These are phyloP conservation scores for Calocera cornea DNA, from an alignment of 768 basidiomycete genomes.

Conservation along the genomic window DNA sequence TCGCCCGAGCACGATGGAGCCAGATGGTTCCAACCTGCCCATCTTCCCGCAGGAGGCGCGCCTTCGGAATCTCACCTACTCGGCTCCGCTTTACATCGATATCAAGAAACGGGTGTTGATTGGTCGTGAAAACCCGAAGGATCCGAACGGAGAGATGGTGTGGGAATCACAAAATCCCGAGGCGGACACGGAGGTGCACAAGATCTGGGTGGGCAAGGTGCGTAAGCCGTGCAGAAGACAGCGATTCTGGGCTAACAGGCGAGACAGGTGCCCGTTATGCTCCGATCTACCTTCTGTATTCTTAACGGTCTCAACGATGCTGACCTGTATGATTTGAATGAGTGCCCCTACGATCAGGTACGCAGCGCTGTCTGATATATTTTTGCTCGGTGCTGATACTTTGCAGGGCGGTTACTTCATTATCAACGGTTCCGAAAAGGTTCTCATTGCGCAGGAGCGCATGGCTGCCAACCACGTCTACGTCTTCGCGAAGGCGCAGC, in stretches of 20 bases:
- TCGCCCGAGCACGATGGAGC: constrained; percentile 84
- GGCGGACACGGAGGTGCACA: constrained; percentile 53
- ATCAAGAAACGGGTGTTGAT: constrained; percentile 76
- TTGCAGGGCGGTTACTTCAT: constrained; percentile 89
- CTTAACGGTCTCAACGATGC: constrained; percentile 64
- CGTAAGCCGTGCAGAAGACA: neutral
- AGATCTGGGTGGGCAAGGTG: constrained; percentile 93
- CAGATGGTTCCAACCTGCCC: constrained; percentile 84
- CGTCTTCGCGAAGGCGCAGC: constrained; percentile 95
- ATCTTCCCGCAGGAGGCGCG: constrained; percentile 96
- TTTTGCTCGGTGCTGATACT: neutral
- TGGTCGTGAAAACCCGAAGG: constrained; percentile 69
- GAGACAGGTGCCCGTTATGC: constrained; percentile 87
- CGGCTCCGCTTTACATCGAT: constrained; percentile 88
- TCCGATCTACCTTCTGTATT: constrained; percentile 90
- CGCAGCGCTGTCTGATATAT: neutral
- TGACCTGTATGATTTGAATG: constrained; percentile 81
- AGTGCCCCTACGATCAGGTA: constrained; percentile 85
- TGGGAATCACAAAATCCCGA: constrained; percentile 60
- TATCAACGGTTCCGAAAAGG: constrained; percentile 98
- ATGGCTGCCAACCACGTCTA: constrained; percentile 99
- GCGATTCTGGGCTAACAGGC: neutral
- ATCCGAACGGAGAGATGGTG: constrained; percentile 61
- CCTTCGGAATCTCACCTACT: constrained; percentile 88
- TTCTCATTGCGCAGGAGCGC: constrained; percentile 97